Percentiles rank a stretch among this genome's conserved stretches.
Evolutionary conservation across 495 filamentous ascomycete species (phyloP).

Genomic region (Letharia lupina): DNA sequence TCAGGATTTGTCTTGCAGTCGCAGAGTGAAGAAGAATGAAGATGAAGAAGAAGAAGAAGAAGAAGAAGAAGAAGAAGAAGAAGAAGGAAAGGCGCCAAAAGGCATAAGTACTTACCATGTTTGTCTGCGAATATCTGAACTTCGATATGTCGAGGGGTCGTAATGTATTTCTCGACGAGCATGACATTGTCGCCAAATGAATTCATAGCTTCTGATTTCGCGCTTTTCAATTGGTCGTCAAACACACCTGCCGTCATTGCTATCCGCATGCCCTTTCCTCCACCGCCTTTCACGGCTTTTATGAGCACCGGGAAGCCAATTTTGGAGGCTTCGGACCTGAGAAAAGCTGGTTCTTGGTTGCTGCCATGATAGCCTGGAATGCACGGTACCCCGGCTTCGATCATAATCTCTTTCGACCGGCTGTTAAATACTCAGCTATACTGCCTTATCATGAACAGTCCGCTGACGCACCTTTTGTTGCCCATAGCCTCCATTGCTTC

Average conservation of each 20-base stretch:
- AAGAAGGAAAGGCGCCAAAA: neutral
- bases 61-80: too few species aligned
- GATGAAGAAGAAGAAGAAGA: too few species aligned
- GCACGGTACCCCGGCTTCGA: slow-evolving; percentile 81
- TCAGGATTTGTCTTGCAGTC: neutral
- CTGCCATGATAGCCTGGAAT: slow-evolving; percentile 91
- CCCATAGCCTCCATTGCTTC: slow-evolving; percentile 96
- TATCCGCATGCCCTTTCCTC: slow-evolving; percentile 99
- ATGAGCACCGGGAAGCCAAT: slow-evolving; percentile 90
- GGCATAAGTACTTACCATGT: slow-evolving; percentile 44
- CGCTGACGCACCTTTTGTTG: slow-evolving; percentile 62
- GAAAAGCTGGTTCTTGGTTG: slow-evolving; percentile 66
- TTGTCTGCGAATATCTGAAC: slow-evolving; percentile 96
- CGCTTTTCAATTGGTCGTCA: slow-evolving; percentile 68
- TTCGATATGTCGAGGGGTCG: slow-evolving; percentile 89
- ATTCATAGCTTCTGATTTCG: slow-evolving; percentile 80
- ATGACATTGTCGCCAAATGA: slow-evolving; percentile 97
- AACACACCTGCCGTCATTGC: slow-evolving; percentile 68
- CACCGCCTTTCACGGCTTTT: slow-evolving; percentile 94
- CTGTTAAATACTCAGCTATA: slow-evolving; percentile 29
- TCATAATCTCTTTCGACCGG: slow-evolving; percentile 91
- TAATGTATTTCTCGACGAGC: slow-evolving; percentile 94
- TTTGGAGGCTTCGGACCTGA: slow-evolving; percentile 65
- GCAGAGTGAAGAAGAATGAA: neutral
- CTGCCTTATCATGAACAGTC: slow-evolving; percentile 10